Base-by-base conservation (phyloP, 2,329 filamentous ascomycete genomes). In the Lachnellula willkommii region DNA sequence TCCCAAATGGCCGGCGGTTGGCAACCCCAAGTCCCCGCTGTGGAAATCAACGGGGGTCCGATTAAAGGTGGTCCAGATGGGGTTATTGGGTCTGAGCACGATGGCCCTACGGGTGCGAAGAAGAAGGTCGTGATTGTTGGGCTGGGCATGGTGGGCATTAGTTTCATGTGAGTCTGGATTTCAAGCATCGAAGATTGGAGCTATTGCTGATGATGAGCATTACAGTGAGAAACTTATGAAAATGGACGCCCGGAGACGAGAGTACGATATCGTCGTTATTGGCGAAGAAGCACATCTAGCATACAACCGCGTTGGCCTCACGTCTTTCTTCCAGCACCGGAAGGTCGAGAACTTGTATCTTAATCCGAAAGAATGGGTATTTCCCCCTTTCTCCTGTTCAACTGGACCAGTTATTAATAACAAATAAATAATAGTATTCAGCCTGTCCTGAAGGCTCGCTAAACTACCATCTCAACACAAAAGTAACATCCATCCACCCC, bases 241-340 rank as follows among this genome's bases (percentile, higher is more conserved):
- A 66, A 82, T 91, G 52, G 91, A 95, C 69, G 82, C 84, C 1
- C 85, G 88, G 66, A 74, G 82, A 60, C 78, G 85, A 65, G 85
- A 91, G 70, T 95, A 91, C 69, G 83, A 90, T 60, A 81, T 96
- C 51, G 79, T 90, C 1, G 90, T 96, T 11, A 87, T 96, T 59
- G 91, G 91, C 59, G 91, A 96, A 66, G 91, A 96, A 69, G 77
- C 87, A 20, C 88, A 96, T 74, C 76, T 95, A 53, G 91, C 91
- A 20, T 96, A 96, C 71, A 96, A 96, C 70, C 85, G 92, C 56
- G 91, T 96, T 32, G 91, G 91, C 3, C 77, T 96, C 50, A 95
- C 90, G 3, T 89, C 85, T 57, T 96, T 92, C 76, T 96, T 96
- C 69, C 85, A 90, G 64, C 90, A 95, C 72, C 81, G 90, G 52